Percentiles rank a stretch among this genome's conserved stretches.
Evolutionary conservation across 345 rosid genomes (phyloP).

Genomic region (Melaleuca alternifolia): DNA sequence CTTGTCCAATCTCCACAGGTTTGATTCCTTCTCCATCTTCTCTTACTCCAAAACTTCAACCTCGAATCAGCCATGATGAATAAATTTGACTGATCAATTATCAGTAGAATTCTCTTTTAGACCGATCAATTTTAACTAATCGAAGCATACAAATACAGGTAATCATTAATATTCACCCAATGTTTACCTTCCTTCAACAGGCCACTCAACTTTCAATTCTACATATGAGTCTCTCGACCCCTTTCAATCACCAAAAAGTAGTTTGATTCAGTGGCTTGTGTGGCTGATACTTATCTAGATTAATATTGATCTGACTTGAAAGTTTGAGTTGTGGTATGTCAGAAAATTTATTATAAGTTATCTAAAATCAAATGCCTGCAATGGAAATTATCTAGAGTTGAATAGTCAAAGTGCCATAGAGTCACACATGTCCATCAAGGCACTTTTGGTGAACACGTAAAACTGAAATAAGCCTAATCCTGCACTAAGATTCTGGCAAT

Average conservation of each 20-base stretch:
- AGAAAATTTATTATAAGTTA: neutral
- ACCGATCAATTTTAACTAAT: rapidly evolving
- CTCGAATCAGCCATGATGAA: neutral
- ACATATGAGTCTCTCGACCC: neutral
- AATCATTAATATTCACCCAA: neutral
- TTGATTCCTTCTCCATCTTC: neutral
- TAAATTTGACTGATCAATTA: neutral
- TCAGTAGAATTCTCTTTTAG: neutral
- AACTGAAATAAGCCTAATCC: neutral
- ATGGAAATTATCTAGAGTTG: neutral
- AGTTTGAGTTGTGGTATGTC: neutral
- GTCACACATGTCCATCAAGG: neutral
- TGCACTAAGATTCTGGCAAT: neutral
- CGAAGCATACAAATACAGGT: neutral
- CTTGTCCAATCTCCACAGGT: neutral
- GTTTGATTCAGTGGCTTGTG: neutral
- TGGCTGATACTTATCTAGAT: neutral
- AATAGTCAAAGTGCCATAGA: neutral
- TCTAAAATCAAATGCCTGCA: neutral
- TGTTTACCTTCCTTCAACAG: neutral
- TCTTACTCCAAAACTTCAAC: neutral
- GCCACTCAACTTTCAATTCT: neutral
- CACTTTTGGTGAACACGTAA: neutral
- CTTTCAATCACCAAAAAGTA: neutral
- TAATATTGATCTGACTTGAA: neutral